phyloP scores from a whole-genome alignment of 495 filamentous ascomycete species.

The Annulohypoxylon maeteangense region DNA sequence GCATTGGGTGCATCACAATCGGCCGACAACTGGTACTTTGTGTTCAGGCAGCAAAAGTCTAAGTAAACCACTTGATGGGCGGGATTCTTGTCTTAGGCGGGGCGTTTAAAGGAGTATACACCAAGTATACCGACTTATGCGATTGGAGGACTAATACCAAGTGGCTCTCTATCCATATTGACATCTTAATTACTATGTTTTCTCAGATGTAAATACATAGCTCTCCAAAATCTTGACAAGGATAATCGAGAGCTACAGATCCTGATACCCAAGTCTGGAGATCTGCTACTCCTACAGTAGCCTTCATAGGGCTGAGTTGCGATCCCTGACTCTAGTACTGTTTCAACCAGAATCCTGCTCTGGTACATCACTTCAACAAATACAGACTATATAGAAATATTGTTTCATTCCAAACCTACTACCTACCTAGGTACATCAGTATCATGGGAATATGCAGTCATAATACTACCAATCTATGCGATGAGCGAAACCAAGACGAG shows the following conservation, averaged over 20 bases:
- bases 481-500: neutral
- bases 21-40: slow-evolving; percentile 58
- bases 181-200: neutral
- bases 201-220: neutral
- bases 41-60: slow-evolving; percentile 17
- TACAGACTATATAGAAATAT: too few species aligned
- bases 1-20: slow-evolving; percentile 58
- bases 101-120: slow-evolving; percentile 16
- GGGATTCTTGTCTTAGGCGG: slow-evolving; percentile 3
- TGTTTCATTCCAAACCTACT: too few species aligned
- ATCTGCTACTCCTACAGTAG: neutral
- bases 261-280: neutral
- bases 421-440: too few species aligned
- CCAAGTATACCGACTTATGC: neutral
- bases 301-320: neutral
- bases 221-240: neutral
- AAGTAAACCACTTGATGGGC: neutral
- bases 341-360: neutral
- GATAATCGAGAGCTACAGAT: neutral
- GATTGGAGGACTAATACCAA: neutral
- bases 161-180: slow-evolving; percentile 6
- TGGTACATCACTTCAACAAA: neutral
- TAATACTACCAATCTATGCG: too few species aligned
- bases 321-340: neutral
- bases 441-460: neutral